Conservation (phyloP, 352 stramenopile species). For the Pythium rhizo-oryzae region DNA sequence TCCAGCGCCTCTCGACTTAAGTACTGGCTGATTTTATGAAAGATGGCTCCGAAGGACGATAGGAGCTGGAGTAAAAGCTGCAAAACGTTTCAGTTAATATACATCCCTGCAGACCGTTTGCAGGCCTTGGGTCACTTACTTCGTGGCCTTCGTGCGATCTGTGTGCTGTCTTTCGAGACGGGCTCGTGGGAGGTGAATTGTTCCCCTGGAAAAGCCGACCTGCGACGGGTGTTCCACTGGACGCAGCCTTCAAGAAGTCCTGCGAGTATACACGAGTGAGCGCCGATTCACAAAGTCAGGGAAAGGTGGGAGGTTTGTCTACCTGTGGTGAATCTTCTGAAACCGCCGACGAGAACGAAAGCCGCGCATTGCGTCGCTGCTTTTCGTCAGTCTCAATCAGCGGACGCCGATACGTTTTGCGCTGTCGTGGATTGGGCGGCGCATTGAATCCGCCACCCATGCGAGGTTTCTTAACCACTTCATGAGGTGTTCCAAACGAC, state of each 20-base stretch:
- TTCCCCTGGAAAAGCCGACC: slow-evolving; percentile 25
- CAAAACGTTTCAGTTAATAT: background rate
- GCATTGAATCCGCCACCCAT: slow-evolving; percentile 34
- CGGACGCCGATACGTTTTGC: slow-evolving; percentile 54
- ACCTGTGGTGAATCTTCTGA: slow-evolving; percentile 63
- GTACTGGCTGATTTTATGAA: slow-evolving; percentile 74
- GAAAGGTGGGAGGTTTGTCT: slow-evolving; percentile 8
- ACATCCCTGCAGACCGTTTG: background rate
- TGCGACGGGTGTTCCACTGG: slow-evolving; percentile 14
- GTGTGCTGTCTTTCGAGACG: slow-evolving; percentile 16
- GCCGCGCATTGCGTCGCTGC: slow-evolving; percentile 43
- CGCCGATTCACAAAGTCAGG: background rate
- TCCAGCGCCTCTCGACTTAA: slow-evolving; percentile 87
- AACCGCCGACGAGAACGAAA: slow-evolving; percentile 61
- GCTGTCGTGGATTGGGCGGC: slow-evolving; percentile 38
- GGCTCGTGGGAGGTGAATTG: slow-evolving; percentile 22
- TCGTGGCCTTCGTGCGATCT: slow-evolving; percentile 19
- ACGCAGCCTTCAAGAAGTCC: slow-evolving; percentile 28
- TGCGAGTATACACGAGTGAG: slow-evolving; percentile 1
- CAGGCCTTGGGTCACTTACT: background rate
- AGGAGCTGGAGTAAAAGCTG: slow-evolving; percentile 61
- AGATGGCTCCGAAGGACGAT: slow-evolving; percentile 73
- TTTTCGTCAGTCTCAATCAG: slow-evolving; percentile 64
- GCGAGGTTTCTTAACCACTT: slow-evolving; percentile 61
- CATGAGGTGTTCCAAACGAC: slow-evolving; percentile 26